Conservation (phyloP, 2,329 filamentous ascomycete genomes). For the Neofusicoccum kwambonambiense region DNA sequence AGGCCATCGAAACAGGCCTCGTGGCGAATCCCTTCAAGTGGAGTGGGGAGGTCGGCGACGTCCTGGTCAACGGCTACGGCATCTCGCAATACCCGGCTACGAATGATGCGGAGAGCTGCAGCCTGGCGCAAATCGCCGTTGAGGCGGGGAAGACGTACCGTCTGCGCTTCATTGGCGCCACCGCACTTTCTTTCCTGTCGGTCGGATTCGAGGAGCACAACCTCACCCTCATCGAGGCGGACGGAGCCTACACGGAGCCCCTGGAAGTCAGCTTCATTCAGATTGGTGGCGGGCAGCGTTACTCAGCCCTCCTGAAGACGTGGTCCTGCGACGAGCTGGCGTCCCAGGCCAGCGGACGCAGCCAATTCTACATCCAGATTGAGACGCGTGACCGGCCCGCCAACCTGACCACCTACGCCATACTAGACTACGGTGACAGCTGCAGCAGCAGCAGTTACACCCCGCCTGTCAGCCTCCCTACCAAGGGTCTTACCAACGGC, state of each 20-base stretch:
- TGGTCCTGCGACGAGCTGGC: conserved; percentile 50
- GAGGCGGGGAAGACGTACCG: conserved; percentile 61
- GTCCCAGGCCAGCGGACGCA: conserved; percentile 30
- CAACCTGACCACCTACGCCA: conserved; percentile 48
- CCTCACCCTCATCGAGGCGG: conserved; percentile 60
- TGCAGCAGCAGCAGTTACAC: neutral
- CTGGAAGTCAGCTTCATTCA: conserved; percentile 52
- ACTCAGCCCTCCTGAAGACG: conserved; percentile 55
- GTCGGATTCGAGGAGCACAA: conserved; percentile 55
- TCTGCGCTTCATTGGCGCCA: conserved; percentile 59
- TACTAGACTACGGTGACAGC: conserved; percentile 45
- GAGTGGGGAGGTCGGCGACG: conserved; percentile 58
- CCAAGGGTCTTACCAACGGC: too few relatives aligned
- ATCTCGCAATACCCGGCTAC: conserved; percentile 29
- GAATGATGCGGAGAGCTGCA: conserved; percentile 40
- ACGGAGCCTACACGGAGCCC: conserved; percentile 53
- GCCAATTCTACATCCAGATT: conserved; percentile 46
- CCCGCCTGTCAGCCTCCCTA: too few relatives aligned
- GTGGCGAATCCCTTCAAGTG: conserved; percentile 52
- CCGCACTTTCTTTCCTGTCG: conserved; percentile 55
- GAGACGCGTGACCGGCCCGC: conserved; percentile 52
- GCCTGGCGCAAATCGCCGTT: conserved; percentile 56
- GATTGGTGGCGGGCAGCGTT: conserved; percentile 60
- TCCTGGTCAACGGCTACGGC: conserved; percentile 59
- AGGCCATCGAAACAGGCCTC: conserved; percentile 52